Evolutionary conservation across 2,329 filamentous ascomycete genomes (phyloP), one percentile per base, ranked within the genome.

Genomic region (Microsporum ferrugineum): DNA sequence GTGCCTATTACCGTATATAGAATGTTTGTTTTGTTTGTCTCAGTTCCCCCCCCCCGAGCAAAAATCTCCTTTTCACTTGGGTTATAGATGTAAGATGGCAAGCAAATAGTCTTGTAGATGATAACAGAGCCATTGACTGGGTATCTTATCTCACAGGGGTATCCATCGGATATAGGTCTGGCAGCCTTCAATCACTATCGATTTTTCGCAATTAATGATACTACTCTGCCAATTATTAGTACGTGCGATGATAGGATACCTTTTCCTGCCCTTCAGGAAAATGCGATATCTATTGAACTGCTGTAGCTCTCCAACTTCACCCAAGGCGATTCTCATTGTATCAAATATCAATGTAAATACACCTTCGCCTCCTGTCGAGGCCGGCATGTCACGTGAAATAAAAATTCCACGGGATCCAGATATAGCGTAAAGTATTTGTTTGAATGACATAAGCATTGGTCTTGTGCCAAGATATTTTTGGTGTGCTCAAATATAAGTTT

Each of bases 11-110:
- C 51, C 51, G 14, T n/a, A 55, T 27, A 33, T n/a, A 31, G 14
- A 14, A 3, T 63, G 65, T 66, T 66, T 66, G 65, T 61, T 61
- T 41, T 64, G 63, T 65, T 65, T 66, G 64, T 4, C 51, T 55
- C 31, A n/a, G 6, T 10, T 55, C 23, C 49, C 51, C 51, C 51
- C 51, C 31, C 6, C 17, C 17, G 17, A 55, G n/a, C 31, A 51
- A 47, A 29, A 3, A 2, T 23, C 33, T 3, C 17, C 36, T 17
- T 5, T 7, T 1, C 12, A 7, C 10, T 34, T 36, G 3, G 2
- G 10, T 17, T 55, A 55, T 36, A 36, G 12, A 23, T 7, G 31
- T 51, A 10, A 29, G 6, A 5, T 23, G 14, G 27, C 27, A 51
- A 29, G 27, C 3, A 43, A 43, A 6, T n/a, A 43, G 39, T 6